These are phyloP conservation scores for Medicago arabica DNA, from an alignment of 306 rosid genomes.

Conservation along the genomic window DNA sequence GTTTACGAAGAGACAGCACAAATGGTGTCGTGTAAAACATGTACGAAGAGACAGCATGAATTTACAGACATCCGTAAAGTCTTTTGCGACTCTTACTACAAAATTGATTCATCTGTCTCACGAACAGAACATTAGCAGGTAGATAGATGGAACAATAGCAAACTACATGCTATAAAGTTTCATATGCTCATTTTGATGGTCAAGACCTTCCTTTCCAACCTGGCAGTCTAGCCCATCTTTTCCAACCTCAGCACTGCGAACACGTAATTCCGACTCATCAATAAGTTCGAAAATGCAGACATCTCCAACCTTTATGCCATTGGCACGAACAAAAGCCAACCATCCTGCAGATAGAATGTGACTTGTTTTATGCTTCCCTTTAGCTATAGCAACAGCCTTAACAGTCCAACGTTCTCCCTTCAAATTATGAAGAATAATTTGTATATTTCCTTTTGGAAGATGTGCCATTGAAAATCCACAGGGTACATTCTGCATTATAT, in stretches of 20 bases:
- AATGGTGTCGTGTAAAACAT: neutral
- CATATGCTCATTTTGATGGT: conserved; percentile 48
- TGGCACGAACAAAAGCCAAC: too few relatives aligned
- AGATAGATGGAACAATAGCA: too few relatives aligned
- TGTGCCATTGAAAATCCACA: conserved; percentile 88
- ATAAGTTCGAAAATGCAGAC: too few relatives aligned
- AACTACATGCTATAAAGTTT: conserved; percentile 34
- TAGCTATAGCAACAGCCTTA: conserved; percentile 84
- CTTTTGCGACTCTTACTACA: conserved; percentile 36
- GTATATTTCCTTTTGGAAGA: conserved; percentile 83
- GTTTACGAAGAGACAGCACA: neutral
- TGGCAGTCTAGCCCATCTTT: conserved; percentile 63
- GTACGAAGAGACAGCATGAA: neutral
- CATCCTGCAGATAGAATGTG: conserved; percentile 90
- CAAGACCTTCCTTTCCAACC: conserved; percentile 68
- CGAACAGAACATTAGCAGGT: too few relatives aligned
- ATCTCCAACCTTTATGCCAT: too few relatives aligned
- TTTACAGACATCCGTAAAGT: conserved; percentile 9
- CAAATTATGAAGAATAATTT: conserved; percentile 79
- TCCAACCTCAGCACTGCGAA: conserved; percentile 50
- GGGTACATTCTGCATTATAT: conserved; percentile 78
- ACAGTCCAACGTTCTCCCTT: conserved; percentile 91
- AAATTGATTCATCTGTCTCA: neutral
- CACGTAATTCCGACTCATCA: too few relatives aligned
- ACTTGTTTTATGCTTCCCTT: conserved; percentile 77